A percentile compares a stretch with the other conserved stretches of the same genome.
phyloP scores from a whole-genome alignment of 805 yeast genomes.

The Tetrapisispora nanseiensis region DNA sequence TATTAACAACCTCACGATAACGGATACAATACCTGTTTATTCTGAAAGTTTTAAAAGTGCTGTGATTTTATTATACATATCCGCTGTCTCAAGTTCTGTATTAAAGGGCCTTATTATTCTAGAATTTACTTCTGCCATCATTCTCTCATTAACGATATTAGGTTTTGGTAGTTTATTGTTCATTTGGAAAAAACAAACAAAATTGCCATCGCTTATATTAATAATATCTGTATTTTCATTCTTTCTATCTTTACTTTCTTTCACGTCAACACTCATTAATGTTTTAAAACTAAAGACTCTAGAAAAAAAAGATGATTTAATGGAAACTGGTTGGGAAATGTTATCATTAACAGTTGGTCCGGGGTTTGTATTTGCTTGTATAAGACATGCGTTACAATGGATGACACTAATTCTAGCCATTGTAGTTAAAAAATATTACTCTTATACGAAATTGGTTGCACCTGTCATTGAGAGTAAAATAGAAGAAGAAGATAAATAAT shows the following conservation, averaged over 20 bases:
- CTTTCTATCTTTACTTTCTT: constrained; percentile 7
- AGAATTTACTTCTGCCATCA: constrained; percentile 9
- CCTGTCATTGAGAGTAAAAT: not conserved
- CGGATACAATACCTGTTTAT: constrained; percentile 1
- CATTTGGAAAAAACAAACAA: constrained; percentile 5
- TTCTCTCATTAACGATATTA: constrained; percentile 5
- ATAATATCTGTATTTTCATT: constrained; percentile 4
- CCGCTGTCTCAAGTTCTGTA: constrained; percentile 11
- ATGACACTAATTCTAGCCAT: constrained; percentile 8
- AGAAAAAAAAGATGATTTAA: constrained; percentile 7
- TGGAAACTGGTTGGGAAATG: constrained; percentile 13
- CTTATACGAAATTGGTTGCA: not conserved
- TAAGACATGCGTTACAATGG: constrained; percentile 12
- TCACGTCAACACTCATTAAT: constrained; percentile 8
- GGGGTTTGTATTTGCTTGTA: constrained; percentile 15
- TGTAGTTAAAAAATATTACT: constrained; percentile 9
- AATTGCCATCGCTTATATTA: constrained; percentile 8
- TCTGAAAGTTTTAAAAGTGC: constrained; percentile 10
- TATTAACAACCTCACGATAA: constrained; percentile 3
- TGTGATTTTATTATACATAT: constrained; percentile 9
- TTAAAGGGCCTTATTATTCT: constrained; percentile 6
- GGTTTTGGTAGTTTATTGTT: constrained; percentile 10
- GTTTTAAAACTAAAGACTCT: constrained; percentile 10
- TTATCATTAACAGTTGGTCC: constrained; percentile 12
- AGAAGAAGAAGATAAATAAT: not conserved